Conservation (phyloP, 1,139 yeast species). For the Blastobotrys serpentis region DNA sequence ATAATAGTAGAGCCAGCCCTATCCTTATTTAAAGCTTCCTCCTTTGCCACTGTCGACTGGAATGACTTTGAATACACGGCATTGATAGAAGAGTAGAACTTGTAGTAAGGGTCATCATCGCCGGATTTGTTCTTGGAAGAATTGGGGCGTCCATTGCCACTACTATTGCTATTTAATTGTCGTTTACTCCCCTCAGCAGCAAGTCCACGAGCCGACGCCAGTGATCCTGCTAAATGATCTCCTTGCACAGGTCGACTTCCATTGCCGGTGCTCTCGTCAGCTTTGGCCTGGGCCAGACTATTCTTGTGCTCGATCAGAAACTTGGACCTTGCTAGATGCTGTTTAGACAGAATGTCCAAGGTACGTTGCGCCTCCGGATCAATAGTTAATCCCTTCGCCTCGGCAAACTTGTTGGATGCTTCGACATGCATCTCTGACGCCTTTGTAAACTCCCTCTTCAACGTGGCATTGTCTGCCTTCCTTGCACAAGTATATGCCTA, state of each 20-base stretch:
- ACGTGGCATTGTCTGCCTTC: constrained; percentile 35
- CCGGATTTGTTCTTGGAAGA: constrained; percentile 15
- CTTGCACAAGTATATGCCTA: constrained; percentile 36
- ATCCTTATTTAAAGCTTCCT: constrained; percentile 16
- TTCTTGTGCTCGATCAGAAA: constrained; percentile 23
- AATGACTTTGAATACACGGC: constrained; percentile 29
- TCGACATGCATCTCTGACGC: constrained; percentile 31
- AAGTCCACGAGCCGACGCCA: constrained; percentile 37
- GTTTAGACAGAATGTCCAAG: constrained; percentile 30
- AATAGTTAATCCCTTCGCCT: constrained; percentile 28
- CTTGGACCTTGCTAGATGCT: constrained; percentile 29
- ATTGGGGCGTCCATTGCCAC: background rate
- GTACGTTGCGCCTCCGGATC: constrained; percentile 29
- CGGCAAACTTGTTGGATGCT: constrained; percentile 33
- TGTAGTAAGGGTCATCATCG: constrained; percentile 35
- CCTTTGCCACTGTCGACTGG: constrained; percentile 23
- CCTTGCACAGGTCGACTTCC: constrained; percentile 10
- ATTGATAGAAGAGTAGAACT: constrained; percentile 31
- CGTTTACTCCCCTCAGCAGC: too few relatives aligned
- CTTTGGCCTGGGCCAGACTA: constrained; percentile 1
- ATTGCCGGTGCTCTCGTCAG: background rate
- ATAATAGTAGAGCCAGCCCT: constrained; percentile 10
- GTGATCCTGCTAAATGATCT: constrained; percentile 28
- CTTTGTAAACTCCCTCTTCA: constrained; percentile 30
- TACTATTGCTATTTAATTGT: too few relatives aligned